Percentiles rank a stretch among this genome's conserved stretches.
Conservation (phyloP, 177 flowering plant genomes). For the Telopea speciosissima region DNA sequence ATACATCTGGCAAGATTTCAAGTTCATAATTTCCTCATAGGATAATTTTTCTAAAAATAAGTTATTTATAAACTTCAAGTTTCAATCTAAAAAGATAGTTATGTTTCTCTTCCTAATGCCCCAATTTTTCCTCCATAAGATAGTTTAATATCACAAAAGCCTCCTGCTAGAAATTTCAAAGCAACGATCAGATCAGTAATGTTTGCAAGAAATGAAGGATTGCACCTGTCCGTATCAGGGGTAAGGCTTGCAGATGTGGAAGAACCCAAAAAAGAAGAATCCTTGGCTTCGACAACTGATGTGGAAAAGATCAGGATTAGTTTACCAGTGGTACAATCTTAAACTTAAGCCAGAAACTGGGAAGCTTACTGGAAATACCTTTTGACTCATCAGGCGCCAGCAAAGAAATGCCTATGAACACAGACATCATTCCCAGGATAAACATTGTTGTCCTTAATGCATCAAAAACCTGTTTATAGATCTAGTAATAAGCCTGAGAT, state of each 20-base stretch:
- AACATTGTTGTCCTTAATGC: constrained; percentile 64
- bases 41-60: not conserved
- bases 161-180: not conserved
- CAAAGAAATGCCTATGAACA: constrained; percentile 67
- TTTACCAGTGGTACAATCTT: not conserved
- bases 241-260: constrained; percentile 32
- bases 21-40: not conserved
- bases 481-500: not conserved
- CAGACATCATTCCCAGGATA: constrained; percentile 57
- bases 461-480: constrained; percentile 52
- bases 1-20: not conserved
- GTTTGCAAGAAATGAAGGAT: not conserved
- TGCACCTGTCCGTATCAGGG: constrained; percentile 58
- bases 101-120: not conserved
- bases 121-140: not conserved
- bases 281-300: constrained; percentile 67
- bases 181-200: not conserved
- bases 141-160: not conserved
- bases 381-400: constrained; percentile 72
- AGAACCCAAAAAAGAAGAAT: constrained; percentile 41
- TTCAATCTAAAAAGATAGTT: too few species aligned
- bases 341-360: constrained; percentile 1
- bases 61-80: not conserved
- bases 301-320: constrained; percentile 15
- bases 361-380: constrained; percentile 32